Conservation (phyloP, 2,329 filamentous ascomycete species). For the Hypoxylon sp. region DNA sequence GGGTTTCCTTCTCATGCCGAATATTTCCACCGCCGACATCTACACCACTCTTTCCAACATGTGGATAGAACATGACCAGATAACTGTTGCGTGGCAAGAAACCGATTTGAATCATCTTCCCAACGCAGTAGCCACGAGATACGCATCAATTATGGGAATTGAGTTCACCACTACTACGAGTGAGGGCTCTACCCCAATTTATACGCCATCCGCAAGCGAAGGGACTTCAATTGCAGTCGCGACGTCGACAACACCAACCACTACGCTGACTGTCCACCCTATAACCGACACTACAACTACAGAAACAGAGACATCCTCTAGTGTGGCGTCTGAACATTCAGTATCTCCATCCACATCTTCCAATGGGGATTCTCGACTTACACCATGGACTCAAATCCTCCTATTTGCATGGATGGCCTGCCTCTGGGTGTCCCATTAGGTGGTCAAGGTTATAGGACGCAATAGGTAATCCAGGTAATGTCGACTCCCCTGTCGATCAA, state of each 20-base stretch:
- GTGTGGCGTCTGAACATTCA: not conserved
- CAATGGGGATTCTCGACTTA: slow-evolving; percentile 5
- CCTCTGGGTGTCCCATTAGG: slow-evolving; percentile 6
- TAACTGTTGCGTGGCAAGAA: slow-evolving; percentile 51
- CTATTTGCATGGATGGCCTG: slow-evolving; percentile 38
- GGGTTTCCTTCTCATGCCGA: slow-evolving; percentile 51
- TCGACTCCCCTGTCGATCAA: too few relatives aligned
- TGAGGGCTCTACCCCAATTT: slow-evolving; percentile 2
- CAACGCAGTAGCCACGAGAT: slow-evolving; percentile 43
- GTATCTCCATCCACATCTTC: slow-evolving; percentile 1
- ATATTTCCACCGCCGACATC: slow-evolving; percentile 52
- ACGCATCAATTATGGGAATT: slow-evolving; percentile 51
- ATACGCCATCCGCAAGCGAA: slow-evolving; percentile 5
- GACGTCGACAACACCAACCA: slow-evolving; percentile 15
- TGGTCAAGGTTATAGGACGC: not conserved
- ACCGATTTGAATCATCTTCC: slow-evolving; percentile 48
- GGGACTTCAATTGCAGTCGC: slow-evolving; percentile 18
- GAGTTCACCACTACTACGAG: not conserved
- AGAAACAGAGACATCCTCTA: not conserved
- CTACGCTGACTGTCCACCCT: not conserved
- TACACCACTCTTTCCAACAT: slow-evolving; percentile 51
- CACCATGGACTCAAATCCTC: slow-evolving; percentile 33
- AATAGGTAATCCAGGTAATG: not conserved
- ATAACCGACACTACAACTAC: not conserved
- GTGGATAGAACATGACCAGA: slow-evolving; percentile 51